A percentile compares a stretch with the other conserved stretches of the same genome.
phyloP scores from a whole-genome alignment of 1,284 basidiomycete genomes.

The Ustilago tritici region DNA sequence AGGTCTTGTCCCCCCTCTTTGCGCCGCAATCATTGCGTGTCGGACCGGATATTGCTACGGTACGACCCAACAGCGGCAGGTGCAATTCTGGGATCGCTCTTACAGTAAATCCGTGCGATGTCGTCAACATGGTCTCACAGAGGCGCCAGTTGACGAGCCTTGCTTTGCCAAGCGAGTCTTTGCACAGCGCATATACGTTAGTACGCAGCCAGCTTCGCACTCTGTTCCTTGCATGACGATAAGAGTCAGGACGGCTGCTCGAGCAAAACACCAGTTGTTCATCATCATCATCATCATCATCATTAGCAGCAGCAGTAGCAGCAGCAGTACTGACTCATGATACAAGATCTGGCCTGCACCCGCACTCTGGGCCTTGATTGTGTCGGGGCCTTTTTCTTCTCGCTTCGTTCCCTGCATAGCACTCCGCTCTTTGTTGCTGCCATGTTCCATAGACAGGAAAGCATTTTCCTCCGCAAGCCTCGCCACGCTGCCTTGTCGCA shows the following conservation, averaged over 20 bases:
- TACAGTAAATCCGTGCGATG: not conserved
- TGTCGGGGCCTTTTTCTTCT: no score
- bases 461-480: not conserved
- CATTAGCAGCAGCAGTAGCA: no score
- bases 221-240: no score
- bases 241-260: no score
- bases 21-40: no score
- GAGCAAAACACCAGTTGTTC: no score
- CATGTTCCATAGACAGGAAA: not conserved
- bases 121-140: not conserved
- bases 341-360: not conserved
- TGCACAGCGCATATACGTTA: not conserved
- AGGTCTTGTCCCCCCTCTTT: no score
- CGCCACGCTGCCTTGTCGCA: not conserved
- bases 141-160: not conserved
- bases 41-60: no score
- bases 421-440: not conserved
- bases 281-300: no score
- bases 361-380: no score
- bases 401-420: not conserved
- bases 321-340: not conserved
- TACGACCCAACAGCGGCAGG: no score
- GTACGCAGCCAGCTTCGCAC: not conserved
- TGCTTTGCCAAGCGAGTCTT: conserved; percentile 1
- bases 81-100: not conserved